Evolutionary conservation across 2,329 filamentous ascomycete genomes (phyloP).

Genomic region (Penicillium sp.): DNA sequence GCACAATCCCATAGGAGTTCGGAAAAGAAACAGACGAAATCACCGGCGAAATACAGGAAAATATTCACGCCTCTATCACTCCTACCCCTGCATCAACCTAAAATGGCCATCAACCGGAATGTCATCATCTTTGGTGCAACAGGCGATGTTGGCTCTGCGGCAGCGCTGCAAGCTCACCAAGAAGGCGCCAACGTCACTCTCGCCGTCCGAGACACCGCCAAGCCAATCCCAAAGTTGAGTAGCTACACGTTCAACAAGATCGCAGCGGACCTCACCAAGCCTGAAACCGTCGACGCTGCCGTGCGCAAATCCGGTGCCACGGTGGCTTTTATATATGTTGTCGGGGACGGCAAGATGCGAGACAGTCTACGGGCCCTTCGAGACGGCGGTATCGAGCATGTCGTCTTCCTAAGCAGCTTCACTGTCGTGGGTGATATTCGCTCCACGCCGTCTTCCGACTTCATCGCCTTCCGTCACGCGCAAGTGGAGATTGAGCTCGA

Average conservation of each 20-base stretch:
- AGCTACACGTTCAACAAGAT: constrained; percentile 37
- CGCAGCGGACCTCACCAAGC: constrained; percentile 49
- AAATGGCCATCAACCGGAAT: background rate
- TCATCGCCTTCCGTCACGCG: constrained; percentile 46
- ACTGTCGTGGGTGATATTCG: constrained; percentile 31
- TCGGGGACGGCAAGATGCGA: constrained; percentile 43
- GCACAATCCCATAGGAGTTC: no score
- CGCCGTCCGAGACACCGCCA: constrained; percentile 51
- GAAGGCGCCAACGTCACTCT: constrained; percentile 50
- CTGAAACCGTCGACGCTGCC: constrained; percentile 43
- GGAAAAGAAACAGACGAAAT: no score
- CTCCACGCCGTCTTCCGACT: constrained; percentile 26
- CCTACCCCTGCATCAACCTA: background rate
- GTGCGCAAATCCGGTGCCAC: constrained; percentile 44
- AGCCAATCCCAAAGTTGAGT: constrained; percentile 42
- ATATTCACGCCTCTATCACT: background rate
- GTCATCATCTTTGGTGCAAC: constrained; percentile 54
- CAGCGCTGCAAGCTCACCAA: constrained; percentile 42
- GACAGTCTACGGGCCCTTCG: constrained; percentile 47
- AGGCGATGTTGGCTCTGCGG: constrained; percentile 46
- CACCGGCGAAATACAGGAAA: background rate
- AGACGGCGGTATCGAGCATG: constrained; percentile 46
- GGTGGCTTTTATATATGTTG: constrained; percentile 52
- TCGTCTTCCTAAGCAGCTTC: constrained; percentile 50
- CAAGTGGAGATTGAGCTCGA: constrained; percentile 48